phyloP scores from a whole-genome alignment of 495 filamentous ascomycete genomes.

The Podospora tetraspora region DNA sequence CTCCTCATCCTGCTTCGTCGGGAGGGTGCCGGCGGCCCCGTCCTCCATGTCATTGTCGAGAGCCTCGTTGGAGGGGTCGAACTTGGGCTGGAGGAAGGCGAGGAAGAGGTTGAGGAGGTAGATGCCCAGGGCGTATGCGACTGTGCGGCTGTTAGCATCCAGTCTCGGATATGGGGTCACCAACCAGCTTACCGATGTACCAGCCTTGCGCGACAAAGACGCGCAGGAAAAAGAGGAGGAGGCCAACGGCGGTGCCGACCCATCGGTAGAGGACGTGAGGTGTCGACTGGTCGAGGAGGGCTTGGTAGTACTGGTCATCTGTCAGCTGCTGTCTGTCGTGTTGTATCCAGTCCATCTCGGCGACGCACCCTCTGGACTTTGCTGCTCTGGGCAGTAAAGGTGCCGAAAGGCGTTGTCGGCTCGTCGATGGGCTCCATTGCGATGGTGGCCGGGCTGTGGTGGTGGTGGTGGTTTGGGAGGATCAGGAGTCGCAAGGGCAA shows the following conservation, averaged over 20 bases:
- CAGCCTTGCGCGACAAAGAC: conserved; percentile 91
- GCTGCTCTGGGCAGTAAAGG: conserved; percentile 28
- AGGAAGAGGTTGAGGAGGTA: conserved; percentile 99
- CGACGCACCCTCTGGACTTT: conserved; percentile 40
- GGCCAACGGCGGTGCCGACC: conserved; percentile 67
- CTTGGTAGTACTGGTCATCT: conserved; percentile 74
- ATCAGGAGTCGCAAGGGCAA: neutral
- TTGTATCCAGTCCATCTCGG: neutral
- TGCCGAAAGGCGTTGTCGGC: conserved; percentile 29
- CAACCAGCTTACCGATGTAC: conserved; percentile 77
- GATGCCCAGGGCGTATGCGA: conserved; percentile 96
- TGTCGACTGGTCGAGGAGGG: conserved; percentile 85
- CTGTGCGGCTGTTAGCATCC: conserved; percentile 39
- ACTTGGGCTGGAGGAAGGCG: conserved; percentile 96
- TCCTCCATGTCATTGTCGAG: conserved; percentile 92
- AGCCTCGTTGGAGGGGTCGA: conserved; percentile 92
- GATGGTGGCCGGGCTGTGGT: conserved; percentile 9
- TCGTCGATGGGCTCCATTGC: conserved; percentile 27
- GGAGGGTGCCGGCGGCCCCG: conserved; percentile 69
- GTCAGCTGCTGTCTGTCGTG: conserved; percentile 5
- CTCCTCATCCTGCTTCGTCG: conserved; percentile 92
- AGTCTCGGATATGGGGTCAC: neutral
- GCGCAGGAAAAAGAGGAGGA: conserved; percentile 78
- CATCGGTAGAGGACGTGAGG: conserved; percentile 86
- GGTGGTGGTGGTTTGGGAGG: neutral